phyloP scores from a whole-genome alignment of 441 rosid species.

The Gossypium aridum region DNA sequence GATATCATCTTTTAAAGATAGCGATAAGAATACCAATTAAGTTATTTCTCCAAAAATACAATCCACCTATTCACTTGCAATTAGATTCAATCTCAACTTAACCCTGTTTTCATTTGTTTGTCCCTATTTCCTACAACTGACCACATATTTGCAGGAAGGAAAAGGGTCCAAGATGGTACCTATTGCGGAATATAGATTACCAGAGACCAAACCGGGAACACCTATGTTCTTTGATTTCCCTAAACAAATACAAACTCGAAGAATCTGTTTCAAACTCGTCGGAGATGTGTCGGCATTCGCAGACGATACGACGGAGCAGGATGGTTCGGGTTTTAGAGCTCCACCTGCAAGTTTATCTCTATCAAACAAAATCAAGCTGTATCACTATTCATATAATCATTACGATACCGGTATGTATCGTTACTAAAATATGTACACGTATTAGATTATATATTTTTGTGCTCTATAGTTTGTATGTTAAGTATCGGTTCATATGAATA shows the following conservation, averaged over 20 bases:
- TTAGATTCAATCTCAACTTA: background rate
- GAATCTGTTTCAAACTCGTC: slow-evolving; percentile 59
- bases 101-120: background rate
- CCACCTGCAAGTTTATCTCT: slow-evolving; percentile 59
- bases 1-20: no score
- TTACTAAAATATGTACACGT: background rate
- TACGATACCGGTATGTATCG: background rate
- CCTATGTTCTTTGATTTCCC: slow-evolving; percentile 85
- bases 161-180: slow-evolving; percentile 52
- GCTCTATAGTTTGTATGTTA: no score
- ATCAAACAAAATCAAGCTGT: slow-evolving; percentile 61
- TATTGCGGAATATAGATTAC: slow-evolving; percentile 73
- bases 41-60: no score
- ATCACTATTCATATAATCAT: slow-evolving; percentile 28
- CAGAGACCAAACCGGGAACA: slow-evolving; percentile 73
- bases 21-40: no score
- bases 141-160: slow-evolving; percentile 43
- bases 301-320: slow-evolving; percentile 74
- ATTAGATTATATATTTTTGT: background rate
- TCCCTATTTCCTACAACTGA: no score
- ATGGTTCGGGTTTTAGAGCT: slow-evolving; percentile 41
- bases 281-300: slow-evolving; percentile 74
- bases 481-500: no score
- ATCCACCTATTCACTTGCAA: background rate
- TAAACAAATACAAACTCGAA: slow-evolving; percentile 51